Percentiles rank a stretch among this genome's conserved stretches.
Evolutionary conservation across 140 eudicot species (phyloP).

Genomic region (Senecio squalidus): DNA sequence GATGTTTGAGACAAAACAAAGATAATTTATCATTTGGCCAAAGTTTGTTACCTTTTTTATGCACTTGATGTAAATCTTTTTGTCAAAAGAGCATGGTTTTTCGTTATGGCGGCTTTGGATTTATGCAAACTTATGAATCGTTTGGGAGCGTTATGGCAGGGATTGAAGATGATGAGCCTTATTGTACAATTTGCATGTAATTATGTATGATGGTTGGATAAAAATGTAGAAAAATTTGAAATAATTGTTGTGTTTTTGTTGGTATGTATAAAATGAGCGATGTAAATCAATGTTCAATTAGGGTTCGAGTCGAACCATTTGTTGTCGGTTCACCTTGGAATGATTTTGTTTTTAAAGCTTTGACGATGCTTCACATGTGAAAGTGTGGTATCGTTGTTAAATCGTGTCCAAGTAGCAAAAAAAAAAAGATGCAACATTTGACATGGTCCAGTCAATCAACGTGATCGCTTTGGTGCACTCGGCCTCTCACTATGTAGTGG

Average conservation of each 20-base stretch:
- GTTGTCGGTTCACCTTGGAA: conserved; percentile 1
- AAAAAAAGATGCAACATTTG: too few relatives aligned
- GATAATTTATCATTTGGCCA: too few relatives aligned
- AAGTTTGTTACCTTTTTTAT: too few relatives aligned
- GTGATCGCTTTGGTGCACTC: too few relatives aligned
- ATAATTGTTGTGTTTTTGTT: conserved; percentile 15
- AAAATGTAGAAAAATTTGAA: conserved; percentile 12
- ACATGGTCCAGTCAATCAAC: too few relatives aligned
- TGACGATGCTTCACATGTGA: too few relatives aligned
- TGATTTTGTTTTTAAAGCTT: not conserved
- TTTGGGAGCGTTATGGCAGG: not conserved
- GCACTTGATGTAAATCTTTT: too few relatives aligned
- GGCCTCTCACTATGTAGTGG: too few relatives aligned
- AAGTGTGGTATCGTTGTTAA: too few relatives aligned
- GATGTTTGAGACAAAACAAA: too few relatives aligned
- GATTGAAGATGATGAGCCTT: conserved; percentile 17
- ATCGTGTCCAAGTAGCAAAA: too few relatives aligned
- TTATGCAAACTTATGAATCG: conserved; percentile 11
- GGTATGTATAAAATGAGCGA: conserved; percentile 22
- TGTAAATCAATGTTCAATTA: conserved; percentile 23
- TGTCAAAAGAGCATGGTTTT: conserved; percentile 12
- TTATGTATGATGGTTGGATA: conserved; percentile 17
- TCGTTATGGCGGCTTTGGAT: not conserved
- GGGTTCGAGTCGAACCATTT: conserved; percentile 14
- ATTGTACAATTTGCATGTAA: conserved; percentile 22